These are phyloP conservation scores for Mediolabrus comicus DNA, from an alignment of 108 stramenopile species.

Conservation along the genomic window DNA sequence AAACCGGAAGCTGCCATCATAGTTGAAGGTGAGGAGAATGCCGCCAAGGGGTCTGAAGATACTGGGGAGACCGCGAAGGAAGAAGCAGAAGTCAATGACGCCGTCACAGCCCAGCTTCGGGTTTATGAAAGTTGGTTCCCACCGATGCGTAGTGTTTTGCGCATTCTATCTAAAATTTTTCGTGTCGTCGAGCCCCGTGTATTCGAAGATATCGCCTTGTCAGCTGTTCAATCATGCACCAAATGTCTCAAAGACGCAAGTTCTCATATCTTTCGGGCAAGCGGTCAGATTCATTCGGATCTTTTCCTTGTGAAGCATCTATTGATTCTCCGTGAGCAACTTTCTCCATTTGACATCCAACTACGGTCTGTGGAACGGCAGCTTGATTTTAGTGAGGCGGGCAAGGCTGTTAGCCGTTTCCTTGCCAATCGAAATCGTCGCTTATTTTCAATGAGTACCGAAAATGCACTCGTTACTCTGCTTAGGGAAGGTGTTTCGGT, in stretches of 20 bases:
- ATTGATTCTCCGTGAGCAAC: slow-evolving; percentile 89
- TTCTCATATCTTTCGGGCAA: slow-evolving; percentile 57
- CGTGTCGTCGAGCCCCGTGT: slow-evolving; percentile 90
- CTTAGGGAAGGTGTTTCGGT: slow-evolving; percentile 85
- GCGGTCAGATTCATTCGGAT: slow-evolving; percentile 77
- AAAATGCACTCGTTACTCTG: slow-evolving; percentile 85
- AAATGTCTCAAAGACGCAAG: slow-evolving; percentile 77
- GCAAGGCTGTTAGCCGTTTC: slow-evolving; percentile 83
- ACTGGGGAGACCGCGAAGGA: background rate
- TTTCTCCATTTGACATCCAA: slow-evolving; percentile 92
- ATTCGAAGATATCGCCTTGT: slow-evolving; percentile 90
- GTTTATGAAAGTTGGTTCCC: slow-evolving; percentile 92
- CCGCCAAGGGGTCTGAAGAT: background rate
- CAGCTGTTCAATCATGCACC: slow-evolving; percentile 84
- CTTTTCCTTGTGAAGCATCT: slow-evolving; percentile 90
- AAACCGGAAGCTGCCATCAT: slow-evolving; percentile 36
- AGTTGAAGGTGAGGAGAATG: slow-evolving; percentile 25
- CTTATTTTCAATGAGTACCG: slow-evolving; percentile 86
- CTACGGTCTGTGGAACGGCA: slow-evolving; percentile 84
- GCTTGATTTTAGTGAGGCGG: slow-evolving; percentile 89
- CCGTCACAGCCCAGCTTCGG: slow-evolving; percentile 66
- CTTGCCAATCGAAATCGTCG: slow-evolving; percentile 85
- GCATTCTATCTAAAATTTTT: slow-evolving; percentile 88
- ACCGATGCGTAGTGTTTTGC: slow-evolving; percentile 84
- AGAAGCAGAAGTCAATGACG: slow-evolving; percentile 45